Conservation (phyloP, 2,329 filamentous ascomycete genomes). For the Colletotrichum plurivorum region DNA sequence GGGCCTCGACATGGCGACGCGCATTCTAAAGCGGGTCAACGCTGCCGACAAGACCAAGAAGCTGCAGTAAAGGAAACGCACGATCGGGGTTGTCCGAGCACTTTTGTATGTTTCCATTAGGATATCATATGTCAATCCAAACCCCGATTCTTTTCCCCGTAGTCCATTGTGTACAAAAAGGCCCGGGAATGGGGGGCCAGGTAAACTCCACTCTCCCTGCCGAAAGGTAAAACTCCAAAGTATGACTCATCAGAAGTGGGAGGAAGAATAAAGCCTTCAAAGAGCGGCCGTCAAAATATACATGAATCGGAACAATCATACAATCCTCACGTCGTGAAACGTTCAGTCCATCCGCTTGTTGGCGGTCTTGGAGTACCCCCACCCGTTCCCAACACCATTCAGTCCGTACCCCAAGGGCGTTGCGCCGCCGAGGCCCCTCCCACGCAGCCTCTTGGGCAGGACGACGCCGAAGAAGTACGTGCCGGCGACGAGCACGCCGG, state of each 20-base stretch:
- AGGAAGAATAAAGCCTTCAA: neutral
- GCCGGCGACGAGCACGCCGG: slow-evolving; percentile 66
- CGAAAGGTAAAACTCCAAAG: slow-evolving; percentile 17
- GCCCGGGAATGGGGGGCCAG: neutral
- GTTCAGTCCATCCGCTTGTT: slow-evolving; percentile 68
- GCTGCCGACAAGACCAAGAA: slow-evolving; percentile 55
- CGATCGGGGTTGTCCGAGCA: slow-evolving; percentile 21
- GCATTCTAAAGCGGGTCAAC: slow-evolving; percentile 62
- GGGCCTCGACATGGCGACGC: slow-evolving; percentile 67
- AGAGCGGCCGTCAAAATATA: neutral
- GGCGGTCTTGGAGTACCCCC: slow-evolving; percentile 71
- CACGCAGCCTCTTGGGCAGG: slow-evolving; percentile 67
- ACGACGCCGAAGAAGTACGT: slow-evolving; percentile 75
- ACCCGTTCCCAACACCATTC: slow-evolving; percentile 68
- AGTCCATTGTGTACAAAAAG: slow-evolving; percentile 26
- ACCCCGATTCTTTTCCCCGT: slow-evolving; percentile 21
- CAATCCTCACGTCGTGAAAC: neutral
- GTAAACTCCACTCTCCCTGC: neutral
- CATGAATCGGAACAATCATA: slow-evolving; percentile 39
- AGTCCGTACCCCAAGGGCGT: slow-evolving; percentile 69
- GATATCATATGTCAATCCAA: slow-evolving; percentile 32
- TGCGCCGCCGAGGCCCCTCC: slow-evolving; percentile 67
- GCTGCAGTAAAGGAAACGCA: slow-evolving; percentile 48
- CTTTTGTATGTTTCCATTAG: slow-evolving; percentile 23
- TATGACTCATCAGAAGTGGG: neutral